Conservation (phyloP, 164 flowering plant species). For the Cinnamomum micranthum region DNA sequence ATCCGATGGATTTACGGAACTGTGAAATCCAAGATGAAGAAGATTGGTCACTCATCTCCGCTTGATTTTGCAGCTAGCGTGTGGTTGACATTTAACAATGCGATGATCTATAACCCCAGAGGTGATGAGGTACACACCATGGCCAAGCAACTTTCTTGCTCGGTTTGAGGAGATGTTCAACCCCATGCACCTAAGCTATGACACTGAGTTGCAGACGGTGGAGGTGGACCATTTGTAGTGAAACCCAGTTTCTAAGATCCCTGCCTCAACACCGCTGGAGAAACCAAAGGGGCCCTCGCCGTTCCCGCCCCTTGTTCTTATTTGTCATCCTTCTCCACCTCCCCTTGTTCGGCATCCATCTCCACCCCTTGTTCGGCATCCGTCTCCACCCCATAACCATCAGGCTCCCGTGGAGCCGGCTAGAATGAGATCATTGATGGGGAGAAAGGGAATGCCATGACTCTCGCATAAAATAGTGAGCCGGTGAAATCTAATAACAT, state of each 20-base stretch:
- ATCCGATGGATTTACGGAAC: conserved; percentile 91
- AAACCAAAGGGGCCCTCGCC: not conserved
- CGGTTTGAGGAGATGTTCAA: conserved; percentile 28
- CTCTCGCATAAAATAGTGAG: too few relatives aligned
- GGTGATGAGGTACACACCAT: conserved; percentile 55
- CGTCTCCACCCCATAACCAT: not conserved
- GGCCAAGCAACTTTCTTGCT: conserved; percentile 41
- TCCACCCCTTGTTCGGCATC: not conserved
- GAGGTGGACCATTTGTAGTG: conserved; percentile 14
- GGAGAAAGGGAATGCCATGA: not conserved
- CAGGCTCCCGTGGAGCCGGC: conserved; percentile 13
- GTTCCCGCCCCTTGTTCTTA: not conserved
- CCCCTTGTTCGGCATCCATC: not conserved
- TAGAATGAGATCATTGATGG: conserved; percentile 4
- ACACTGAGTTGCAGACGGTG: conserved; percentile 4
- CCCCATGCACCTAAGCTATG: conserved; percentile 16
- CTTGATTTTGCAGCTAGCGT: conserved; percentile 68
- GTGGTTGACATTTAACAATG: conserved; percentile 70
- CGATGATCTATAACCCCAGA: conserved; percentile 70
- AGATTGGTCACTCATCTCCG: conserved; percentile 40
- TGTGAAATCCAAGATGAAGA: conserved; percentile 50
- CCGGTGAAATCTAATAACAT: too few relatives aligned
- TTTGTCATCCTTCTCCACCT: not conserved
- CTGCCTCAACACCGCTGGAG: conserved; percentile 10
- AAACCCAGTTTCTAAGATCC: conserved; percentile 21